Evolutionary conservation across 129 eudicot genomes (phyloP).

Genomic region (Glebionis coronaria): DNA sequence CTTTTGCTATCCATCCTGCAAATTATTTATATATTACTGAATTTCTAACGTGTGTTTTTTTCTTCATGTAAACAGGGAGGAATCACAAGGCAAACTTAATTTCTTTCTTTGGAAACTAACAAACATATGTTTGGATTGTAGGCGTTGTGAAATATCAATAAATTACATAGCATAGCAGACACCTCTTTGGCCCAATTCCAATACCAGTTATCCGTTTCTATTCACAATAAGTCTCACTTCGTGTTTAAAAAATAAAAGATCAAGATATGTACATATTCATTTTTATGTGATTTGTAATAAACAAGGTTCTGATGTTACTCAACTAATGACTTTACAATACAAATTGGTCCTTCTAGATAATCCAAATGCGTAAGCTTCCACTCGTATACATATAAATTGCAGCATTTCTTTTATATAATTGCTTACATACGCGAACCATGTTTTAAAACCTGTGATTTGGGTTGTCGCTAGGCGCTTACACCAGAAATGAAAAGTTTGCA

Average conservation of each 20-base stretch:
- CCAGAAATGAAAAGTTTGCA: not conserved
- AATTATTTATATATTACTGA: too few relatives aligned
- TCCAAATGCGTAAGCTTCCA: slow-evolving; percentile 22
- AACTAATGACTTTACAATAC: slow-evolving; percentile 20
- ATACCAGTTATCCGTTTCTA: too few relatives aligned
- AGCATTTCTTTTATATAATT: not conserved
- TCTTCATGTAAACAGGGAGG: too few relatives aligned
- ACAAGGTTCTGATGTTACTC: slow-evolving; percentile 20
- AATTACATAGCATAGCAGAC: too few relatives aligned
- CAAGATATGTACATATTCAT: not conserved
- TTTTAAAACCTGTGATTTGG: not conserved
- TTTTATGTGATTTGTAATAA: slow-evolving; percentile 23
- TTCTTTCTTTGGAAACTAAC: too few relatives aligned
- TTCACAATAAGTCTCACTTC: not conserved
- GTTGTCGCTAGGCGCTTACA: slow-evolving; percentile 4
- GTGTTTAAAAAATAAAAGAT: not conserved
- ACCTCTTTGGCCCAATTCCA: too few relatives aligned
- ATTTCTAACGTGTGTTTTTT: too few relatives aligned
- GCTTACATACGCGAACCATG: not conserved
- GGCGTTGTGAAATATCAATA: too few relatives aligned
- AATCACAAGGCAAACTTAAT: too few relatives aligned
- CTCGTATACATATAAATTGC: not conserved
- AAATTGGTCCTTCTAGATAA: slow-evolving; percentile 8
- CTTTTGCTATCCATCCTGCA: too few relatives aligned
- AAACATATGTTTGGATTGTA: too few relatives aligned